A percentile compares a stretch with the other conserved stretches of the same genome.
phyloP scores from a whole-genome alignment of 257 asterid genomes.

The Catharanthus roseus region DNA sequence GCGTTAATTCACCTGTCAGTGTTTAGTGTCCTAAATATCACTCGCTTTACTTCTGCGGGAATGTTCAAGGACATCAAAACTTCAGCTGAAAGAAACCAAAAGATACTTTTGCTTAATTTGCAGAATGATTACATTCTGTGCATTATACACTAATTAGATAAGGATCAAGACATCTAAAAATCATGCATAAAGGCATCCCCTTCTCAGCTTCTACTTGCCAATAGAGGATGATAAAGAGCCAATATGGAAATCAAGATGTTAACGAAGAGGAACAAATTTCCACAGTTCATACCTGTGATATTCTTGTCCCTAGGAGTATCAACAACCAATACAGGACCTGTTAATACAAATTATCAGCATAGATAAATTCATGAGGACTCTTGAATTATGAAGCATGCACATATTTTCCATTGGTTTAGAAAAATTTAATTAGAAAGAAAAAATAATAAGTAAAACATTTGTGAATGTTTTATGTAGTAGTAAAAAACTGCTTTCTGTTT shows the following conservation, averaged over 20 bases:
- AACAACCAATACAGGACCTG: slow-evolving; percentile 80
- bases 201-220: too few relatives aligned
- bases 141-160: too few relatives aligned
- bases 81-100: slow-evolving; percentile 42
- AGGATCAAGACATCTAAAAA: too few relatives aligned
- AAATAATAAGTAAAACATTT: not conserved
- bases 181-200: too few relatives aligned
- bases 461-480: too few relatives aligned
- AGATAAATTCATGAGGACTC: not conserved
- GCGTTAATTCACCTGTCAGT: slow-evolving; percentile 12
- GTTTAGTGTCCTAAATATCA: slow-evolving; percentile 19
- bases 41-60: slow-evolving; percentile 71
- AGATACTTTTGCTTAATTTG: not conserved
- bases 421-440: too few relatives aligned
- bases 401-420: too few relatives aligned
- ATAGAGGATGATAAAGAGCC: too few relatives aligned
- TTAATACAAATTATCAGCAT: not conserved
- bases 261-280: too few relatives aligned
- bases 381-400: not conserved
- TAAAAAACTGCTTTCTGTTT: too few relatives aligned
- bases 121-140: too few relatives aligned
- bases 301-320: slow-evolving; percentile 78
- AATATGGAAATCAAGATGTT: too few relatives aligned
- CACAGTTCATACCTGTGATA: slow-evolving; percentile 51
- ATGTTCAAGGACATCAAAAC: slow-evolving; percentile 68